A percentile compares a stretch with the other conserved stretches of the same genome.
phyloP scores from a whole-genome alignment of 1,284 basidiomycete species.

The Ceratobasidium sp. region DNA sequence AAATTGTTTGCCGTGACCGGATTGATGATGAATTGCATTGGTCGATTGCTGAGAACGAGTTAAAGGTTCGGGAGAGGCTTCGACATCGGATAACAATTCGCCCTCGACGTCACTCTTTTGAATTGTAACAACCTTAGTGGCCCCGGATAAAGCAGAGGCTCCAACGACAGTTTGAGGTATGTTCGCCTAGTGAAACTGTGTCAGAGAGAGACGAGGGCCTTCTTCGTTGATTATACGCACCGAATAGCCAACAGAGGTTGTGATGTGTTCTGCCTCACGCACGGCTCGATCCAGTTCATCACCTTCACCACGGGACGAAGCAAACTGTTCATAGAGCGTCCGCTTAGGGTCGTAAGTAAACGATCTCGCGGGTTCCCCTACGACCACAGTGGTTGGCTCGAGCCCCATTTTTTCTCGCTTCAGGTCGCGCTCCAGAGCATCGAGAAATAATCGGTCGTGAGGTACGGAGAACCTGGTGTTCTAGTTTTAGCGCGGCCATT shows the following conservation, averaged over 20 bases:
- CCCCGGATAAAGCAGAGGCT: not conserved
- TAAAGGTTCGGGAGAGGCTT: conserved; percentile 17
- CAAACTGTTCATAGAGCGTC: conserved; percentile 87
- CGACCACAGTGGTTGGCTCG: conserved; percentile 78
- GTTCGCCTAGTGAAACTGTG: too few species aligned
- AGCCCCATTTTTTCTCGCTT: conserved; percentile 90
- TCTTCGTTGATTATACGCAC: not conserved
- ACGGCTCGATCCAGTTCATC: conserved; percentile 61
- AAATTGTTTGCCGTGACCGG: conserved; percentile 57
- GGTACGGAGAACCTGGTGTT: conserved; percentile 88
- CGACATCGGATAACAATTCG: not conserved
- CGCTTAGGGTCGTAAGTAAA: conserved; percentile 86
- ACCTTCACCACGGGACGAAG: conserved; percentile 62
- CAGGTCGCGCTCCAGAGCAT: conserved; percentile 90
- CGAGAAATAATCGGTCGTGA: conserved; percentile 93
- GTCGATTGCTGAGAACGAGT: conserved; percentile 13
- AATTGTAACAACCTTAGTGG: not conserved
- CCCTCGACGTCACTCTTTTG: conserved; percentile 22
- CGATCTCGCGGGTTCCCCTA: conserved; percentile 80
- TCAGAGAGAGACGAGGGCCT: not conserved
- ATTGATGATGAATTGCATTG: conserved; percentile 23
- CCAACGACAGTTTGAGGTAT: too few species aligned
- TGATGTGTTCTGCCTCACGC: conserved; percentile 55
- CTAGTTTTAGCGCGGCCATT: too few species aligned
- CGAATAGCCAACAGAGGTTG: conserved; percentile 35